Conservation (phyloP, 257 asterid species). For the Perilla frutescens region DNA sequence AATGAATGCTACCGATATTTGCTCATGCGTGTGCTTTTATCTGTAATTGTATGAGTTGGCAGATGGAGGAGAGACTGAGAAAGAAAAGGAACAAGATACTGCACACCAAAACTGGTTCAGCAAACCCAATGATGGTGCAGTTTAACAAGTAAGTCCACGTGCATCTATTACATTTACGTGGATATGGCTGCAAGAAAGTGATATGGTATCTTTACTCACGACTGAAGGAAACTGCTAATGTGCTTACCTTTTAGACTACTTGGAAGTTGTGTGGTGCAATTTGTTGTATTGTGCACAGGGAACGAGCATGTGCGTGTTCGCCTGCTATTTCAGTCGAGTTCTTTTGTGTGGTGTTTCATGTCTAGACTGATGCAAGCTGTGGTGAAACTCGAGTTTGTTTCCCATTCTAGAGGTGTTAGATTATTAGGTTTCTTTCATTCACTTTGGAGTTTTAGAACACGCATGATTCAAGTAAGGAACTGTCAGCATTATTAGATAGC, state of each 20-base stretch:
- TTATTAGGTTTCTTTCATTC: background rate
- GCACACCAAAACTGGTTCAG: slow-evolving; percentile 85
- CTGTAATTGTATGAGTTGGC: slow-evolving; percentile 30
- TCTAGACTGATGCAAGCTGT: background rate
- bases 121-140: slow-evolving; percentile 68
- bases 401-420: background rate
- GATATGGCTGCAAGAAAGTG: background rate
- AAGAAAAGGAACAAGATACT: slow-evolving; percentile 83
- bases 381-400: slow-evolving; percentile 1
- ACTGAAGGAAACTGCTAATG: no score
- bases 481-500: background rate
- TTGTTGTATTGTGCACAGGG: background rate
- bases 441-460: slow-evolving; percentile 15
- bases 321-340: background rate
- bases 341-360: background rate
- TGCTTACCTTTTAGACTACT: background rate
- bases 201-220: no score
- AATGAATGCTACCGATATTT: no score
- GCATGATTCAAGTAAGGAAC: background rate
- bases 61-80: slow-evolving; percentile 95
- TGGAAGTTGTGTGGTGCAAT: slow-evolving; percentile 19
- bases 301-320: background rate
- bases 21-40: no score
- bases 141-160: slow-evolving; percentile 68
- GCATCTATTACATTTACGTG: no score